These are phyloP conservation scores for Simmondsia chinensis DNA, from an alignment of 148 eudicot genomes.

Conservation along the genomic window DNA sequence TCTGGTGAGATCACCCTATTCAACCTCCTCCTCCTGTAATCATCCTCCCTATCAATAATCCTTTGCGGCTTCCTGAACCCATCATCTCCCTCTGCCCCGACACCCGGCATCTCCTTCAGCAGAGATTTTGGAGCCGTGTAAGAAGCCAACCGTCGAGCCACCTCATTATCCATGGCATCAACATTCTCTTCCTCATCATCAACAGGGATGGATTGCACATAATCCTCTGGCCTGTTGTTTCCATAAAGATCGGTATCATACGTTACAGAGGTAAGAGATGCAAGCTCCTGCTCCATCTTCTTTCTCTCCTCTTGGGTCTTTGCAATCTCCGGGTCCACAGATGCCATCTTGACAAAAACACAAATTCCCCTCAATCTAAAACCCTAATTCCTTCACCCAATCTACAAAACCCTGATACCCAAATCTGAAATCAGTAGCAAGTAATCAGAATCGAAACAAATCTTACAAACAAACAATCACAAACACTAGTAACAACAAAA, in stretches of 20 bases:
- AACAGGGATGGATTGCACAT: constrained; percentile 58
- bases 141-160: constrained; percentile 57
- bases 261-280: constrained; percentile 45
- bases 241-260: constrained; percentile 77
- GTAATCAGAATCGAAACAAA: neutral
- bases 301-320: constrained; percentile 84
- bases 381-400: neutral
- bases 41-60: constrained; percentile 85
- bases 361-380: too few relatives aligned
- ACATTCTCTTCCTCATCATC: constrained; percentile 67
- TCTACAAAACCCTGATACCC: neutral
- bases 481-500: too few relatives aligned
- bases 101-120: constrained; percentile 64
- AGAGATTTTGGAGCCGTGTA: constrained; percentile 74
- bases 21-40: constrained; percentile 60
- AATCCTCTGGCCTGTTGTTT: constrained; percentile 44
- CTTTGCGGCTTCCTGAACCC: constrained; percentile 55
- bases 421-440: neutral
- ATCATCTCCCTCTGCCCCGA: constrained; percentile 45
- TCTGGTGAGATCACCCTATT: constrained; percentile 66
- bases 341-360: constrained; percentile 18
- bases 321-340: constrained; percentile 57
- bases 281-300: constrained; percentile 65
- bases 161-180: constrained; percentile 48
- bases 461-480: too few relatives aligned